Base-by-base conservation (phyloP, 1,139 yeast genomes). In the Williopsis jadinii region DNA sequence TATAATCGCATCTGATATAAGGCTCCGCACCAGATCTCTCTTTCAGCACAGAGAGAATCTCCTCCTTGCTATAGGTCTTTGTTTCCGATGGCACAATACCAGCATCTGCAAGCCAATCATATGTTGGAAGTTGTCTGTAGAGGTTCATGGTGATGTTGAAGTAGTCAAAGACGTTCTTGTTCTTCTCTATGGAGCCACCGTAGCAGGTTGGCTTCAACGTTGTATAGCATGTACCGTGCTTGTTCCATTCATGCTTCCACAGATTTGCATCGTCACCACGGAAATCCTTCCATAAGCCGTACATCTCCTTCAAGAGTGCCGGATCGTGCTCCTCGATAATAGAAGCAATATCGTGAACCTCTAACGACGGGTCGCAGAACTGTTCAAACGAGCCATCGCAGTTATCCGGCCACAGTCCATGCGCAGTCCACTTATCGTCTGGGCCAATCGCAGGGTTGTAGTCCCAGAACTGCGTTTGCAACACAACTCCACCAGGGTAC, bases 381-480 rank as follows among this genome's bases (percentile, higher is more conserved):
- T 80, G 87, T 43, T 75, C 77, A 58, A 70, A 85, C 1, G 81
- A 69, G 1, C 95, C 95, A 53, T 74, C 77, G 59, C 95, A 85
- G 53, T 76, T 75, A 59, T 85, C 94, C 6, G 90, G 87, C 95
- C 95, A 85, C 39, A 84, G 63, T 0, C 95, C 95, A 59, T 85
- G 95, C 30, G 86, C 65, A 0, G 97, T 92, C 63, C 87, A 92
- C 46, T 77, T 67, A 50, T 87, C 82, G 37, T 74, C 68, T 1
- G 86, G 84, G 2, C 96, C 95, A 46, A 82, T 71, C 2, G 94
- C 80, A 0, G 97, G 97, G 46, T 68, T 67, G 57, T 84, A 86
- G 61, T 88, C 95, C 97, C 97, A 92, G 62, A 90, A 88, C 60
- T 92, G 97, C 0, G 97, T 86, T 55, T 81, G 85, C 38, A 90